A percentile compares a stretch with the other conserved stretches of the same genome.
Conservation (phyloP, 805 yeast species). For the Hemisphaericaspora nanyangensis region DNA sequence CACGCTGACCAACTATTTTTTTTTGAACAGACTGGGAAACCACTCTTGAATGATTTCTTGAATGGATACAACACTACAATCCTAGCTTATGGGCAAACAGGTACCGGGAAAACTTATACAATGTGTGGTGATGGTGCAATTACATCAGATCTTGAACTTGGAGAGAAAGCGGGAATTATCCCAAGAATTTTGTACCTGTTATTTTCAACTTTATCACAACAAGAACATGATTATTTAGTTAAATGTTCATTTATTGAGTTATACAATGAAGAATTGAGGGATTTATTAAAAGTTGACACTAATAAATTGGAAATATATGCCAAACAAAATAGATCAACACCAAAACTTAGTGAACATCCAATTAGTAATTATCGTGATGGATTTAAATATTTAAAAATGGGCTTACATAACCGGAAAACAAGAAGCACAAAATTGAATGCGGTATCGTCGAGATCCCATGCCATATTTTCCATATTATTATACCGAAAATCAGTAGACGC, state of each 20-base stretch:
- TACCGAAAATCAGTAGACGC: constrained; percentile 33
- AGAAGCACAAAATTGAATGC: constrained; percentile 75
- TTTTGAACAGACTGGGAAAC: constrained; percentile 67
- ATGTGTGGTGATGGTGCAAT: constrained; percentile 49
- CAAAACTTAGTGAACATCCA: constrained; percentile 60
- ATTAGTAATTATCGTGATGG: constrained; percentile 56
- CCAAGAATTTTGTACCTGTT: constrained; percentile 45
- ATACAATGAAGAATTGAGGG: constrained; percentile 82
- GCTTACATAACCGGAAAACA: constrained; percentile 58
- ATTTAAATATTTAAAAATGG: constrained; percentile 49
- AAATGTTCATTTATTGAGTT: constrained; percentile 80
- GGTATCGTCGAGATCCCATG: constrained; percentile 71
- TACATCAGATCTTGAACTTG: not conserved
- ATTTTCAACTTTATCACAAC: constrained; percentile 43
- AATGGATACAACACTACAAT: constrained; percentile 68
- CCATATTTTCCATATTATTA: constrained; percentile 64
- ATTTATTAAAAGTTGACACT: constrained; percentile 42
- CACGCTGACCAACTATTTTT: constrained; percentile 68
- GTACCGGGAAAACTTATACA: constrained; percentile 81
- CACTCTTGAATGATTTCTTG: constrained; percentile 64
- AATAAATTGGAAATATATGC: constrained; percentile 34
- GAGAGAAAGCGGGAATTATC: constrained; percentile 51
- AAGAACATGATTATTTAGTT: constrained; percentile 55
- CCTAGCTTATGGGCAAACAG: constrained; percentile 80
- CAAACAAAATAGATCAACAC: constrained; percentile 34